Conservation (phyloP, 1,139 yeast species). For the Magnusiomyces paraingens region DNA sequence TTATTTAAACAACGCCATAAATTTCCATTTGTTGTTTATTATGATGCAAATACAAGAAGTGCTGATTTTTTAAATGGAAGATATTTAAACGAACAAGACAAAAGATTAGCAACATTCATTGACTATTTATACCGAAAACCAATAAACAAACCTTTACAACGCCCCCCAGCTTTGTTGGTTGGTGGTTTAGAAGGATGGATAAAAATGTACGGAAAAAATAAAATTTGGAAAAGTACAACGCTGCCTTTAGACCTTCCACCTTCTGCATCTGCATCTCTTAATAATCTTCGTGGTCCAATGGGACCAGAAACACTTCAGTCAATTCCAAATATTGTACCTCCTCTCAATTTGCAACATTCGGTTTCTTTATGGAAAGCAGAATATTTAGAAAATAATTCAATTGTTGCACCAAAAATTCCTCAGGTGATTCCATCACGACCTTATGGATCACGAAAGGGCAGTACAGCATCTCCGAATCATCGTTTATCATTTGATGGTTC, state of each 20-base stretch:
- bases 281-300: constrained; percentile 5
- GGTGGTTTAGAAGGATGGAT: constrained; percentile 51
- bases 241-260: constrained; percentile 1
- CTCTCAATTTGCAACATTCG: background rate
- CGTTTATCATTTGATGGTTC: constrained; percentile 8
- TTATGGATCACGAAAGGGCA: constrained; percentile 27
- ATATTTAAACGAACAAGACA: constrained; percentile 18
- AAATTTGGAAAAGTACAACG: constrained; percentile 6
- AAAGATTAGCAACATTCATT: constrained; percentile 20
- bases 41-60: constrained; percentile 38
- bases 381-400: background rate
- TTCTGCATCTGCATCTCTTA: constrained; percentile 9
- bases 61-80: constrained; percentile 21
- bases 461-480: constrained; percentile 31
- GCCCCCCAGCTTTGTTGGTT: constrained; percentile 49
- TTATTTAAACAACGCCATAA: constrained; percentile 46
- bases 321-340: background rate
- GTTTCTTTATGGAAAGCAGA: background rate
- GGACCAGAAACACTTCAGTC: constrained; percentile 6
- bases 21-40: constrained; percentile 58
- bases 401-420: constrained; percentile 14
- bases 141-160: constrained; percentile 42
- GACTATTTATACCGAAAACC: constrained; percentile 34
- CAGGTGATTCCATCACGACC: constrained; percentile 26
- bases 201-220: constrained; percentile 19